Evolutionary conservation across 1,284 basidiomycete species (phyloP).

Genomic region (Microbotryum scabiosae): DNA sequence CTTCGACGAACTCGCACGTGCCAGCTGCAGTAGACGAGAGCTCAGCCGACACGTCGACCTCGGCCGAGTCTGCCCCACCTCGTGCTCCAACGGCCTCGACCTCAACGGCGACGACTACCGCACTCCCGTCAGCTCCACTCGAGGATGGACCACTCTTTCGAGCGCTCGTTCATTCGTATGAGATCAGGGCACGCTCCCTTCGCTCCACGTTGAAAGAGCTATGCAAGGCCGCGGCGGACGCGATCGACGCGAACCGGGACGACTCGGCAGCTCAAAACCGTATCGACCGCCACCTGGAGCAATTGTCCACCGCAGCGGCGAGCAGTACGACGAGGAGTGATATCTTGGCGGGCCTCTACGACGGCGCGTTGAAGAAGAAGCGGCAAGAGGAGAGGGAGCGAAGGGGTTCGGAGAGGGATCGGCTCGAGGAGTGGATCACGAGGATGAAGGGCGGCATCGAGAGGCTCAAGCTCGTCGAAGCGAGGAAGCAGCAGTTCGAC

Average conservation of each 20-base stretch:
- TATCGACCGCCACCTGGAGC: constrained; percentile 25
- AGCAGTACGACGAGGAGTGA: constrained; percentile 9
- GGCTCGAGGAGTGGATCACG: constrained; percentile 17
- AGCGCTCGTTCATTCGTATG: constrained; percentile 22
- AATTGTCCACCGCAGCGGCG: constrained; percentile 6
- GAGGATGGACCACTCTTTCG: constrained; percentile 32
- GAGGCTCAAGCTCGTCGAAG: constrained; percentile 28
- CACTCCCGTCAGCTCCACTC: neutral
- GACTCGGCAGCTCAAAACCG: constrained; percentile 13
- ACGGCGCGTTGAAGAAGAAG: constrained; percentile 2
- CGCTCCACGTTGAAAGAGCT: constrained; percentile 26
- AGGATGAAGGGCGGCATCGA: constrained; percentile 19
- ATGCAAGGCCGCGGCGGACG: constrained; percentile 14
- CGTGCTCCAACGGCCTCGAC: neutral
- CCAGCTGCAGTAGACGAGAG: no score
- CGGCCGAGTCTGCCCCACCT: neutral
- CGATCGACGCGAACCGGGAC: constrained; percentile 6
- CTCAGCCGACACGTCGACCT: constrained; percentile 1
- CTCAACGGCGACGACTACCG: neutral
- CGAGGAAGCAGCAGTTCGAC: constrained; percentile 26
- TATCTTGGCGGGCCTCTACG: constrained; percentile 19
- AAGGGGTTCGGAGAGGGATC: constrained; percentile 10
- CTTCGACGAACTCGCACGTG: neutral
- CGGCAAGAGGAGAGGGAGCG: constrained; percentile 6
- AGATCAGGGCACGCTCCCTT: constrained; percentile 19